Evolutionary conservation across 768 basidiomycete species (phyloP), one percentile per base, ranked within the genome.

Genomic region (Russula virescens): DNA sequence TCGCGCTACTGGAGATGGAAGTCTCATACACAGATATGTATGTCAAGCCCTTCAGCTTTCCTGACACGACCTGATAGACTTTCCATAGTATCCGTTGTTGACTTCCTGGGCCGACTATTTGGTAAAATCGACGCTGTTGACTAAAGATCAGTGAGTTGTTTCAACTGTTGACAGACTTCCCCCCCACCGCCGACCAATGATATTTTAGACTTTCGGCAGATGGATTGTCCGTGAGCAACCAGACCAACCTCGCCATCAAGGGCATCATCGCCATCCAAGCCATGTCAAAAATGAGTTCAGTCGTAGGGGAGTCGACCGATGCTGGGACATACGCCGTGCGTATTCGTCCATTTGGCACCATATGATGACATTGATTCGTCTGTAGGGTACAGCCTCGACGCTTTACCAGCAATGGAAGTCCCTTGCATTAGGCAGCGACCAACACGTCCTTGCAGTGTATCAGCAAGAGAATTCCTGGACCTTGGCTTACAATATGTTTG

Each of bases 221-320:
- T 54, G 11, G 14, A 2, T n/a, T 47, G 10, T 21, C 51, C 6
- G 61, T 38, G n/a, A 78, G 77, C 8, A 87, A 88, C 67, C 84
- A 86, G 68, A 87, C 86, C 14, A 87, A 87, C 68, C 75, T 87
- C 23, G 86, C 86, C 5, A 82, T 87, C 72, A 89, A 88, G 68
- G 87, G 86, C 40, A 85, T 87, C 62, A 73, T 86, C 52, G 86
- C 84, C 6, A 85, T 88, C 69, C 74, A 80, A 64, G 83, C 82
- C 7, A 86, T 88, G 84, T 76, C 81, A 3, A 74, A 81, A 63
- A 83, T 88, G 46, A 76, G 78, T 6, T 65, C 71, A 1, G 60
- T 68, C 2, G 50, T 73, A 18, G 68, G 70, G 0, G 31, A 71
- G 8, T 23, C 38, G 2, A 51, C 34, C 1, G 69, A 73, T 11